phyloP scores from a whole-genome alignment of 225 moss, liverwort and hornwort species.

The Takakia lepidozioides region DNA sequence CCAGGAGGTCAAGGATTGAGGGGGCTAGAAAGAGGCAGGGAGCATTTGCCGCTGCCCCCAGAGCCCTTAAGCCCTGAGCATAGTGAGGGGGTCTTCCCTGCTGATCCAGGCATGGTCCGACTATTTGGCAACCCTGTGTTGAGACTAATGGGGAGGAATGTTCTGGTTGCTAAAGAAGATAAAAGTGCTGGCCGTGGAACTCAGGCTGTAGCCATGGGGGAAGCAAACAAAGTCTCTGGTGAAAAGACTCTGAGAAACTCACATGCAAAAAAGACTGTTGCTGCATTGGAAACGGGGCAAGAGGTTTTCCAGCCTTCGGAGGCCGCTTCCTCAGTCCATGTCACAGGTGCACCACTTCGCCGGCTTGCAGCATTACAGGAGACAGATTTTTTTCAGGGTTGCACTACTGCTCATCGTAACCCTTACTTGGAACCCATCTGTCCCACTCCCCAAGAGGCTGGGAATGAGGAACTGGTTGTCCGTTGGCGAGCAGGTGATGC shows the following conservation, averaged over 20 bases:
- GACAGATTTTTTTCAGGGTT: no score
- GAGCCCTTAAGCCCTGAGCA: background rate
- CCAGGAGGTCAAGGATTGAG: background rate
- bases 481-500: conserved; percentile 4
- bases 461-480: background rate
- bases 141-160: conserved; percentile 6
- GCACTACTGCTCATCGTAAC: background rate
- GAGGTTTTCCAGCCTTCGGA: background rate
- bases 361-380: background rate
- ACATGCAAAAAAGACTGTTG: no score
- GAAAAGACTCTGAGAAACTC: no score
- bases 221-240: background rate
- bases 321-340: background rate
- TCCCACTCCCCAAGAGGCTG: background rate
- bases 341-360: background rate
- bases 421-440: no score
- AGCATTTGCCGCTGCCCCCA: background rate
- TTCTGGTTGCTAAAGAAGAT: conserved; percentile 2
- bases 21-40: conserved; percentile 1
- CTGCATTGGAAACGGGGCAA: background rate
- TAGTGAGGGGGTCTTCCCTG: background rate
- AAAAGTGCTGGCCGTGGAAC: background rate
- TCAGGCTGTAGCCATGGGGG: background rate
- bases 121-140: conserved; percentile 6
- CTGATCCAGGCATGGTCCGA: conserved; percentile 1